Conservation (phyloP, 2,329 filamentous ascomycete genomes). For the Fusarium pseudocircinatum region DNA sequence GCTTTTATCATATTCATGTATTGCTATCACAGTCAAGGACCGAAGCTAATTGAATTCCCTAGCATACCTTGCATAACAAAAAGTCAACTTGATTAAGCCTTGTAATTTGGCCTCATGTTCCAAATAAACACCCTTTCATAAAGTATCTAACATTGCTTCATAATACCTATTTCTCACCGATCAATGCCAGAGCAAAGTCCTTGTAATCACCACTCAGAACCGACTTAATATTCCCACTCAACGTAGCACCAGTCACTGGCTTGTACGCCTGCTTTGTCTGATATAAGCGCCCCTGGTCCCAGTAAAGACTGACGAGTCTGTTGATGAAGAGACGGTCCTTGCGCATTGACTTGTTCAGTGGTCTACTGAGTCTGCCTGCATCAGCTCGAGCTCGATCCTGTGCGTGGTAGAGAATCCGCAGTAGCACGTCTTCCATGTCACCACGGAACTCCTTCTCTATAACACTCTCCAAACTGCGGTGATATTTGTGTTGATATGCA, state of each 20-base stretch:
- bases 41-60: rapidly evolving
- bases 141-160: rapidly evolving
- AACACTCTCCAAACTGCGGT: constrained; percentile 46
- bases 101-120: too few relatives aligned
- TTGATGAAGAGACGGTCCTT: constrained; percentile 48
- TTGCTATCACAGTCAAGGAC: background rate
- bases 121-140: rapidly evolving
- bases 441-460: constrained; percentile 50
- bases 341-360: constrained; percentile 41
- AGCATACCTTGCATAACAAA: background rate
- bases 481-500: constrained; percentile 46
- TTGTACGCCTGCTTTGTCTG: constrained; percentile 65
- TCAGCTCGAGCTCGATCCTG: constrained; percentile 40
- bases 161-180: constrained; percentile 39
- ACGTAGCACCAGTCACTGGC: constrained; percentile 65
- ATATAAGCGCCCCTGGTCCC: constrained; percentile 43
- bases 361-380: constrained; percentile 37
- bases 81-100: too few relatives aligned
- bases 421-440: constrained; percentile 47
- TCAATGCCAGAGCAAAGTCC: constrained; percentile 42
- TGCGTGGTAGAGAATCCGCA: constrained; percentile 44
- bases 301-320: constrained; percentile 45
- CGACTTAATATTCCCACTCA: constrained; percentile 42
- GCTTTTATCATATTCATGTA: background rate
- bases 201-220: constrained; percentile 44